These are phyloP conservation scores for Dimocarpus longan DNA, from an alignment of 345 rosid genomes.

Conservation along the genomic window DNA sequence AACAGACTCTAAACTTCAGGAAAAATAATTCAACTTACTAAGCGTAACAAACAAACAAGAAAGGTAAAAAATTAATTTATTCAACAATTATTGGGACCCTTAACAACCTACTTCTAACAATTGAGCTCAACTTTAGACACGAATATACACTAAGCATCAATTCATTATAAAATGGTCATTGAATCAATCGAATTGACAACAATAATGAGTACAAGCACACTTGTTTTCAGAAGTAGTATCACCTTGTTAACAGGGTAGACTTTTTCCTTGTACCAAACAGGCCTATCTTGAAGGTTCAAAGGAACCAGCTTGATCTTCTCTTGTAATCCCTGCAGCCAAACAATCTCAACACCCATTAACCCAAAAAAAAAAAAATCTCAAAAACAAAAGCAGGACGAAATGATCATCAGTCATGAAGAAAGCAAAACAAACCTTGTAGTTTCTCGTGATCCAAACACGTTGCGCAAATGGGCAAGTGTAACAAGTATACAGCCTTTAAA, in stretches of 20 bases:
- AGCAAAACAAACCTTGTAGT: conserved; percentile 55
- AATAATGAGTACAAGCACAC: background rate
- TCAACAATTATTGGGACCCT: background rate
- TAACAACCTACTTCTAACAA: background rate
- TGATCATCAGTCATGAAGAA: background rate
- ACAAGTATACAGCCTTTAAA: conserved; percentile 61
- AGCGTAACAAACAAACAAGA: background rate
- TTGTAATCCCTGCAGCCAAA: conserved; percentile 66
- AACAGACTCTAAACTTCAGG: no score
- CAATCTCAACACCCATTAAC: background rate
- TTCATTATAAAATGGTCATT: background rate
- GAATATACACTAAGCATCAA: background rate
- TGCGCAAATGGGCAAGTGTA: conserved; percentile 79
- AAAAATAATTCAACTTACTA: no score
- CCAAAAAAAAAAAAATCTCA: background rate
- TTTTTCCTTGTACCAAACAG: conserved; percentile 89
- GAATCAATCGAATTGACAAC: background rate
- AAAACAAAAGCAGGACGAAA: background rate
- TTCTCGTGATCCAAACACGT: conserved; percentile 95
- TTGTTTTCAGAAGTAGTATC: background rate
- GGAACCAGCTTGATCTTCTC: conserved; percentile 81
- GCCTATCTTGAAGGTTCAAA: conserved; percentile 69
- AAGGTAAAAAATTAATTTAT: no score
- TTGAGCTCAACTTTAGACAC: background rate
- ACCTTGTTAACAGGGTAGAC: conserved; percentile 87